Base-by-base conservation (phyloP, 176 grass and related monocot genomes). In the Bolboschoenus planiculmis region DNA sequence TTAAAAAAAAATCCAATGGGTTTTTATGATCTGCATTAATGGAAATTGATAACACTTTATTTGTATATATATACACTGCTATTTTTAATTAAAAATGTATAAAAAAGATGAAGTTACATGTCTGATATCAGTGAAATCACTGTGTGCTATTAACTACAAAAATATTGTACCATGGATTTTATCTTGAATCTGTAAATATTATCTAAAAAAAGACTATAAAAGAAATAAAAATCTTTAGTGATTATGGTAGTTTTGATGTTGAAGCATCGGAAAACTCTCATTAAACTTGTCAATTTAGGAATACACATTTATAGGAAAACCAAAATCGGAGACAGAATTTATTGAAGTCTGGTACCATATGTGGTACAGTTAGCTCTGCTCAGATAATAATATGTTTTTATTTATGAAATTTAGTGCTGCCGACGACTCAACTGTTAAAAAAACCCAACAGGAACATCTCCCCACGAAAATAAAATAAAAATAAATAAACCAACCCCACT, bases 351-450 rank as follows among this genome's bases (percentile, higher is more conserved):
- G n/a, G n/a, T n/a, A n/a, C n/a, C n/a, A n/a, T n/a, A n/a, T n/a
- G n/a, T 47, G 42, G 68, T 44, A 40, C 68, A 73, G 39, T 66
- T 46, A 47, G 9, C 40, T 73, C 68, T 46, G 68, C n/a, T n/a
- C n/a, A n/a, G 36, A 73, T 13, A 5, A 73, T 46, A 46, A 10
- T 14, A 44, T 7, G 44, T 24, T 42, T 46, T 46, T 46, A n/a
- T 42, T 60, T 26, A 60, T 81, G 29, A 81, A 58, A 59, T 81
- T 81, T 81, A 5, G 53, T 40, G 78, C 54, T 81, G n/a, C 56
- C 78, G 56, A 63, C 56, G 18, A 7, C 62, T 39, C 1, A 27
- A 81, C 20, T 27, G 36, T 33, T 81, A 57, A 81, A 59, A 62
- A 6, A 81, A 81, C 7, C 3, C 33, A 51, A 29, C 3, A n/a